phyloP scores from a whole-genome alignment of 495 filamentous ascomycete species.

The Penicillium salamii region DNA sequence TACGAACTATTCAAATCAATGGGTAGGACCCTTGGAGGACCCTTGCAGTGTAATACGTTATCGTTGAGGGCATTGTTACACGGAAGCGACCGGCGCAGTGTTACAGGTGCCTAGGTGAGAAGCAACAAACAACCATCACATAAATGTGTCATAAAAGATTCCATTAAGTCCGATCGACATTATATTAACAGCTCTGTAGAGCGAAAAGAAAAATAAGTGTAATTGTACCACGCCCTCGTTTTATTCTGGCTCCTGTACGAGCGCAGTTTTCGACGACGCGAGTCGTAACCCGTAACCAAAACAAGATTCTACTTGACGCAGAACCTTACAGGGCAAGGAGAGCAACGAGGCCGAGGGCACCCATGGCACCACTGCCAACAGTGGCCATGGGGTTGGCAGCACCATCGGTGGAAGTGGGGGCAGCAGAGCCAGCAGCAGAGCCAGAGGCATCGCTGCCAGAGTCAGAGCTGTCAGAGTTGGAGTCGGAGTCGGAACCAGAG shows the following conservation, averaged over 20 bases:
- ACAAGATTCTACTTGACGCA: background rate
- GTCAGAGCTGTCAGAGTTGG: conserved; percentile 11
- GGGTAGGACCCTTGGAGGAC: too few relatives aligned
- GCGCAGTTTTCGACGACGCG: conserved; percentile 8
- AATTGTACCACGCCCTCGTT: conserved; percentile 4
- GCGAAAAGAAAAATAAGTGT: conserved; percentile 11
- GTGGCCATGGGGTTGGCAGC: conserved; percentile 36
- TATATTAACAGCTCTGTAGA: conserved; percentile 12
- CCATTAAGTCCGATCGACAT: conserved; percentile 16
- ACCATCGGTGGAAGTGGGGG: conserved; percentile 23
- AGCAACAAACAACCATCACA: too few relatives aligned
- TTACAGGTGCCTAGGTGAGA: too few relatives aligned
- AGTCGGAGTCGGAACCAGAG: too few relatives aligned
- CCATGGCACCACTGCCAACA: conserved; percentile 34
- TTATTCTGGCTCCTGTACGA: conserved; percentile 13
- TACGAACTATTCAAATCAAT: too few relatives aligned
- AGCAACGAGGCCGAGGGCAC: conserved; percentile 39
- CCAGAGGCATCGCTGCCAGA: conserved; percentile 13
- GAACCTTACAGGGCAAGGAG: conserved; percentile 38
- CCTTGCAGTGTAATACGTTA: too few relatives aligned
- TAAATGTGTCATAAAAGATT: conserved; percentile 2
- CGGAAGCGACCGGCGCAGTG: too few relatives aligned
- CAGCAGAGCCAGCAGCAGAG: conserved; percentile 18
- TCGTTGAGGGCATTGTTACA: too few relatives aligned
- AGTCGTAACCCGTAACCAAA: conserved; percentile 7